Evolutionary conservation across 2,329 filamentous ascomycete genomes (phyloP), one percentile per base, ranked within the genome.

Genomic region (Botrytis medusae): DNA sequence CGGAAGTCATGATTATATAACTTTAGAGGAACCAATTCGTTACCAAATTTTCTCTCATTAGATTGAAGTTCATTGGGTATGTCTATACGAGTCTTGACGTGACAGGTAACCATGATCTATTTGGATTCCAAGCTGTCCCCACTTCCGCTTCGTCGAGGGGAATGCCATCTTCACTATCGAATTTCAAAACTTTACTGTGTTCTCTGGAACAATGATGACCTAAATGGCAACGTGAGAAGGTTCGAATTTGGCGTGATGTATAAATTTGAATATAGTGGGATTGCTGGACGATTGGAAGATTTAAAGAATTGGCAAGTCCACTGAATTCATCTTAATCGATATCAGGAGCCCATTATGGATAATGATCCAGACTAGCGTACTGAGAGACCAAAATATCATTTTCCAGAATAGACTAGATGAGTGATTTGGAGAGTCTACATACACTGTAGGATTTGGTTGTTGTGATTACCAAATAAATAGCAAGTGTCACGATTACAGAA

Each of bases 361-460:
- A 8, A 54, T 8, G 29, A 29, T 16, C 51, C 51, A 29, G 12
- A 54, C 25, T 25, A 51, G 48, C 48, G 14, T 29, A 29, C 12
- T n/a, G 25, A 29, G 18, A 54, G 14, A 1, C 14, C 0, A 54
- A 2, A 0, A 8, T 16, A 16, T 1, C 4, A 3, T 2, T 16
- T 18, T 1, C 25, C 22, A 12, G 7, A 62, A n/a, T n/a, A 20
- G 25, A 18, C 25, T 1, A 29, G 14, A 29, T 25, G 12, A 62
- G 42, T 8, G 29, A 14, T 0, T 18, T n/a, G 18, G n/a, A 42
- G 8, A 42, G 25, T 54, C 14, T 63, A 7, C 7, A 4, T 42
- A 2, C 60, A 16, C 10, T n/a, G 1, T 8, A 42, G 14, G 25
- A 29, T 54, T 54, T 16, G 7, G 10, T 7, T 54, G 4, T n/a